These are phyloP conservation scores for Russula virescens DNA, from an alignment of 768 basidiomycete genomes.

Conservation along the genomic window DNA sequence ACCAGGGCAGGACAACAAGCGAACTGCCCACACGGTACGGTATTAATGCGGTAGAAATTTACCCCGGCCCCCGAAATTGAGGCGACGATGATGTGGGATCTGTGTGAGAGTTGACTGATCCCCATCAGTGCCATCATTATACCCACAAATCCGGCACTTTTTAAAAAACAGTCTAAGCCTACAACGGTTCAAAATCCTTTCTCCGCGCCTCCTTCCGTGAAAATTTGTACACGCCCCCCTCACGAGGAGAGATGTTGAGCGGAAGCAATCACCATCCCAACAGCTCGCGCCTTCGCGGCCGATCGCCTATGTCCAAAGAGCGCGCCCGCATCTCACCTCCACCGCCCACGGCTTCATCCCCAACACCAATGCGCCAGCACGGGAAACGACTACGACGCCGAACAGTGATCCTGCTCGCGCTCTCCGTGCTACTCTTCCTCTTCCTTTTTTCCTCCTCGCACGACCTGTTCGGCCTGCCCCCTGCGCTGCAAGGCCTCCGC, in stretches of 20 bases:
- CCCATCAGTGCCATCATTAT: too few species aligned
- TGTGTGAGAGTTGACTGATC: too few species aligned
- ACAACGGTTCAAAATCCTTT: neutral
- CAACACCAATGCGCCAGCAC: neutral
- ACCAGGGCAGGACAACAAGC: too few species aligned
- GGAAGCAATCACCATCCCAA: neutral
- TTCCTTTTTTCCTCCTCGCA: slow-evolving; percentile 23
- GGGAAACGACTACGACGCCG: too few species aligned
- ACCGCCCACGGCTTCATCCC: neutral
- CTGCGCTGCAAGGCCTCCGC: slow-evolving; percentile 11
- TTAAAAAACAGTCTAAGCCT: too few species aligned
- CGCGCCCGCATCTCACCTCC: slow-evolving; percentile 11
- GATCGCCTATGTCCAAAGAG: slow-evolving; percentile 13
- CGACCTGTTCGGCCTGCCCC: slow-evolving; percentile 15
- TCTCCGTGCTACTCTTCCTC: slow-evolving; percentile 9
- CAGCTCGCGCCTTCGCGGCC: slow-evolving; percentile 2
- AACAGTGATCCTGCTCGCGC: neutral
- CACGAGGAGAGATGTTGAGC: neutral
- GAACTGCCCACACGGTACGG: too few species aligned
- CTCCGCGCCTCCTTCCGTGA: neutral
- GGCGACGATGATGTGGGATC: too few species aligned
- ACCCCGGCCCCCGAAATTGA: too few species aligned
- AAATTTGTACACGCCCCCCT: too few species aligned
- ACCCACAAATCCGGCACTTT: too few species aligned
- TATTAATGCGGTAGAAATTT: too few species aligned